These are phyloP conservation scores for Eragrostis curvula DNA, from an alignment of 176 grass and related monocot genomes.

Conservation along the genomic window DNA sequence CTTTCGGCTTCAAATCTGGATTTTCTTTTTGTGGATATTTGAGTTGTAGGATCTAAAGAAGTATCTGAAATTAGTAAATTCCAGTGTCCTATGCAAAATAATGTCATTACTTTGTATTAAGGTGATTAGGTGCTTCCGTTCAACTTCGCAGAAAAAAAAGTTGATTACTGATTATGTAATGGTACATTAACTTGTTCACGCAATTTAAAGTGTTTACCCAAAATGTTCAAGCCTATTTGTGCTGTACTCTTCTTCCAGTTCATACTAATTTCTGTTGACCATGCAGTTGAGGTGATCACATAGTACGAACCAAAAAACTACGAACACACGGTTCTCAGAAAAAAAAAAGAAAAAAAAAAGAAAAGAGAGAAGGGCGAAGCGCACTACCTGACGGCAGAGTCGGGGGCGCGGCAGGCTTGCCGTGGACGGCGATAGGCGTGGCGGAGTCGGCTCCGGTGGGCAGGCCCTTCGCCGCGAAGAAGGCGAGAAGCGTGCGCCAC, in stretches of 20 bases:
- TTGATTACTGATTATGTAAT: neutral
- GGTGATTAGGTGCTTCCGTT: neutral
- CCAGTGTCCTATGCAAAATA: neutral
- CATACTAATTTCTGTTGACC: neutral
- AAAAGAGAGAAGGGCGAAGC: neutral
- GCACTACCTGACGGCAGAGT: conserved; percentile 36
- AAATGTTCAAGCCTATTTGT: neutral
- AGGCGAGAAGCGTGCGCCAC: conserved; percentile 61
- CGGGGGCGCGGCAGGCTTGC: conserved; percentile 35
- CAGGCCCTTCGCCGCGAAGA: conserved; percentile 58
- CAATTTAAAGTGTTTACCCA: neutral
- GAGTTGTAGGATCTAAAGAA: conserved; percentile 16
- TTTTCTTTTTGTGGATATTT: conserved; percentile 38
- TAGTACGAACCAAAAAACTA: neutral
- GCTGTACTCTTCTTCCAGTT: neutral
- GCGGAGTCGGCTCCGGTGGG: conserved; percentile 46
- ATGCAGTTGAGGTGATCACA: neutral
- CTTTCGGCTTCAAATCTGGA: neutral
- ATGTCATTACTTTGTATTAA: neutral
- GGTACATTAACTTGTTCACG: neutral
- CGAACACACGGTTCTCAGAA: neutral
- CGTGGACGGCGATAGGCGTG: conserved; percentile 48
- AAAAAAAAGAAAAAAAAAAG: neutral
- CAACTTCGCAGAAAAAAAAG: too few species aligned
- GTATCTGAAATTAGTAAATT: neutral